A percentile compares a stretch with the other conserved stretches of the same genome.
Conservation (phyloP, 164 flowering plant species). For the Piper betle region DNA sequence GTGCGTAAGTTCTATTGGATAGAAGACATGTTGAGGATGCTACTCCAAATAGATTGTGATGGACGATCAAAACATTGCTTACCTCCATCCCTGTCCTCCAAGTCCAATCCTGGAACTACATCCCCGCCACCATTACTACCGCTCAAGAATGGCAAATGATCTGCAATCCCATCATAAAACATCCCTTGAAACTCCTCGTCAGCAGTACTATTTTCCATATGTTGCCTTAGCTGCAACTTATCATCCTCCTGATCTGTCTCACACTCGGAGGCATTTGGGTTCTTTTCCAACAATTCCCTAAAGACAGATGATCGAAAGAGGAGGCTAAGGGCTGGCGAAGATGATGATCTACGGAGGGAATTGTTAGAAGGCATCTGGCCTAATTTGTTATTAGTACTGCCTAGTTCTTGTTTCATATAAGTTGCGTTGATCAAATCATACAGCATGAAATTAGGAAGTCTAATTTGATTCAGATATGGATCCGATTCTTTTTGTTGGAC, state of each 20-base stretch:
- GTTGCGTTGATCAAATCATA: conserved; percentile 3
- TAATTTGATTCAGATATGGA: conserved; percentile 8
- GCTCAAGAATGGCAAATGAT: conserved; percentile 10
- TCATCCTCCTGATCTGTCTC: conserved; percentile 13
- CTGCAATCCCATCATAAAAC: conserved; percentile 12
- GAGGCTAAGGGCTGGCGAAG: conserved; percentile 50
- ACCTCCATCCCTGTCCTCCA: conserved; percentile 11
- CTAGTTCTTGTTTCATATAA: conserved; percentile 16
- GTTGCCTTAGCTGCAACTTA: conserved; percentile 1
- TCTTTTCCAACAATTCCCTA: conserved; percentile 47
- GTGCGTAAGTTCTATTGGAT: conserved; percentile 1
- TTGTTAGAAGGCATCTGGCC: conserved; percentile 10
- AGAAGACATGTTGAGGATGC: conserved; percentile 14
- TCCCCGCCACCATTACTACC: conserved; percentile 3
- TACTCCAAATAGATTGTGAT: conserved; percentile 14
- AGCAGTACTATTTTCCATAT: neutral
- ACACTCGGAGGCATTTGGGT: conserved; percentile 13
- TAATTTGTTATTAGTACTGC: neutral
- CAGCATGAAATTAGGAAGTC: conserved; percentile 3
- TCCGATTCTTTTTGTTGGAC: conserved; percentile 4
- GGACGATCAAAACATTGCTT: conserved; percentile 8
- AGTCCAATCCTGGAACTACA: conserved; percentile 13
- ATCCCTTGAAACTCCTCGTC: conserved; percentile 14
- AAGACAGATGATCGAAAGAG: conserved; percentile 48
- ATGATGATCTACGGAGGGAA: conserved; percentile 20